phyloP scores from a whole-genome alignment of 208 protist species.

The Tetramitus jugosus region DNA sequence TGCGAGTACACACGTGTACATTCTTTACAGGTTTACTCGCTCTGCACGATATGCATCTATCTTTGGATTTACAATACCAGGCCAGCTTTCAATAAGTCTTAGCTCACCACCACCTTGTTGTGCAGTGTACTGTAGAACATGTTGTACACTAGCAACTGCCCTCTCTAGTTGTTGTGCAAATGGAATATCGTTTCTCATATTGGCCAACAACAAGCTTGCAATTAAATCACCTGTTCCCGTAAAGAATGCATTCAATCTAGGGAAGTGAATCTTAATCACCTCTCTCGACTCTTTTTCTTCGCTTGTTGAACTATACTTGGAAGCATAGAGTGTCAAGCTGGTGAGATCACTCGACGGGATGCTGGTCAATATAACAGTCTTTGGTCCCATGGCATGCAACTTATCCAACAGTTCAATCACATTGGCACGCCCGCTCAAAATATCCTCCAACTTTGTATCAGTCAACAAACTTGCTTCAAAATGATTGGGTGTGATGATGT shows the following conservation, averaged over 20 bases:
- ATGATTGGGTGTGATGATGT: conserved; percentile 79
- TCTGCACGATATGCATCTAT: too few species aligned
- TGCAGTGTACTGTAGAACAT: conserved; percentile 27
- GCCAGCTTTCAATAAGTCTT: neutral
- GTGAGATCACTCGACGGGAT: too few species aligned
- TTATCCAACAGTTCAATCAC: conserved; percentile 68
- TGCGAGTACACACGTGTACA: too few species aligned
- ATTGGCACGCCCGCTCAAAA: conserved; percentile 47
- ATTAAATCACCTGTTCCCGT: conserved; percentile 54
- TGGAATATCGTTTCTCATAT: conserved; percentile 19
- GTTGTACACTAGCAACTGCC: conserved; percentile 30
- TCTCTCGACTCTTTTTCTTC: too few species aligned
- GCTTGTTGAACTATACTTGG: too few species aligned
- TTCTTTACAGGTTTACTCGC: too few species aligned
- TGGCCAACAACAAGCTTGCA: conserved; percentile 34
- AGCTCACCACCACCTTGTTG: conserved; percentile 1
- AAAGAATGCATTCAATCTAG: conserved; percentile 40
- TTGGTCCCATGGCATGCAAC: too few species aligned
- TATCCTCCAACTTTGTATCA: conserved; percentile 52
- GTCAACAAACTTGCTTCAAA: conserved; percentile 76
- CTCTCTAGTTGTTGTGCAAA: conserved; percentile 27
- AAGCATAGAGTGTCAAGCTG: too few species aligned
- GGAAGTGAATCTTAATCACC: conserved; percentile 35
- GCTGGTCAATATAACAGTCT: too few species aligned
- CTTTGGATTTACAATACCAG: neutral